These are phyloP conservation scores for Diaporthe ampelina DNA, from an alignment of 2,329 filamentous ascomycete species.

Conservation along the genomic window DNA sequence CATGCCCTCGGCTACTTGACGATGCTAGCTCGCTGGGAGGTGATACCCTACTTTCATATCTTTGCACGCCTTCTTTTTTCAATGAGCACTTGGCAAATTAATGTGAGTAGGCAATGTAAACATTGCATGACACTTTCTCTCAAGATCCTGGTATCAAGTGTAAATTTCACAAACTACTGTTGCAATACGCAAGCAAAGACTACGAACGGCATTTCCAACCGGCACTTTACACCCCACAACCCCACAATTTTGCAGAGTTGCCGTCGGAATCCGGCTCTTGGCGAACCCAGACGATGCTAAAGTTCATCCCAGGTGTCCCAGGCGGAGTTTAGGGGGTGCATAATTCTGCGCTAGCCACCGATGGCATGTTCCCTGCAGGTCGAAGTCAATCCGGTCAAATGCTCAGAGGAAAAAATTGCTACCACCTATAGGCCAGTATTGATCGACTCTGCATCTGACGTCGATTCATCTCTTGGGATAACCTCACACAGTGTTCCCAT, in stretches of 20 bases:
- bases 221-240: slow-evolving; percentile 16
- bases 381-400: neutral
- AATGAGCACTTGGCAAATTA: too few species aligned
- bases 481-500: neutral
- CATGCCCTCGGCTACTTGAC: too few species aligned
- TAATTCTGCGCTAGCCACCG: neutral
- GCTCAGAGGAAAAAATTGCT: neutral
- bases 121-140: too few species aligned
- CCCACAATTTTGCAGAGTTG: neutral
- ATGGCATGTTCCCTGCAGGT: neutral
- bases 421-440: neutral
- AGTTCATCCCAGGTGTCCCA: neutral
- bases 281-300: neutral
- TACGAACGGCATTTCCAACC: neutral
- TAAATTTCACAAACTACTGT: too few species aligned
- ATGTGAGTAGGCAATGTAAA: too few species aligned
- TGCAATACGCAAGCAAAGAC: too few species aligned
- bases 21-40: too few species aligned
- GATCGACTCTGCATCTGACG: neutral
- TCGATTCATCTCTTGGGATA: neutral
- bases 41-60: too few species aligned
- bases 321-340: neutral
- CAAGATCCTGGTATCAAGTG: too few species aligned
- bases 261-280: neutral
- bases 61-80: too few species aligned